phyloP scores from a whole-genome alignment of 495 filamentous ascomycete species.

The Neurospora sp. region DNA sequence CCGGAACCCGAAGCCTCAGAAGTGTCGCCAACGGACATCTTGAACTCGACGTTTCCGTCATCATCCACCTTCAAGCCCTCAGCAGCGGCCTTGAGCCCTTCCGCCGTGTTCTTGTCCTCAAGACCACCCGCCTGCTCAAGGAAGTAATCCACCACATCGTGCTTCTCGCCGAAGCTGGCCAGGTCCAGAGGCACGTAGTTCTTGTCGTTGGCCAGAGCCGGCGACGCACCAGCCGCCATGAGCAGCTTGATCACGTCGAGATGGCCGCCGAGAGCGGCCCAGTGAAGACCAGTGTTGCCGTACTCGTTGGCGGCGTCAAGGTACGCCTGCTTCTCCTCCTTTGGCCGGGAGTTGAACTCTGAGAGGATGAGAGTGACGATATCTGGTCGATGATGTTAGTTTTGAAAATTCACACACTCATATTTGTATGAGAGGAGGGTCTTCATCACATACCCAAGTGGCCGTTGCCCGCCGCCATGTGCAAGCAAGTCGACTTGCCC shows the following conservation, averaged over 20 bases:
- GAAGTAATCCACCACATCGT: slow-evolving; percentile 57
- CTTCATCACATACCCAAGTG: slow-evolving; percentile 49
- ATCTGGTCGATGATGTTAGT: slow-evolving; percentile 16
- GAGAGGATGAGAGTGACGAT: slow-evolving; percentile 30
- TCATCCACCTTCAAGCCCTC: slow-evolving; percentile 19
- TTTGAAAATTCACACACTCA: not conserved
- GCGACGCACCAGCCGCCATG: slow-evolving; percentile 52
- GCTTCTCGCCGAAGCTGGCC: slow-evolving; percentile 63
- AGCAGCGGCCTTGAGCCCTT: slow-evolving; percentile 19
- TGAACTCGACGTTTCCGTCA: slow-evolving; percentile 8
- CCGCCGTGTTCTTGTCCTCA: slow-evolving; percentile 39
- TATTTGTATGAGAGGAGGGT: not conserved
- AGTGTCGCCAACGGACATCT: not conserved
- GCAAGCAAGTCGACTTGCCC: slow-evolving; percentile 63
- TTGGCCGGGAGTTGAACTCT: slow-evolving; percentile 22
- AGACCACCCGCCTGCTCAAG: slow-evolving; percentile 45
- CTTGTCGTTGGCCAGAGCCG: slow-evolving; percentile 62
- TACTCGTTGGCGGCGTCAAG: slow-evolving; percentile 63
- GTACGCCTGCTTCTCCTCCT: slow-evolving; percentile 31
- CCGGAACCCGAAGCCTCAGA: not conserved
- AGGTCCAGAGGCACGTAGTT: slow-evolving; percentile 82
- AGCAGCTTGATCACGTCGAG: slow-evolving; percentile 68
- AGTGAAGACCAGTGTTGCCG: slow-evolving; percentile 86
- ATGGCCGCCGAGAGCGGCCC: slow-evolving; percentile 84
- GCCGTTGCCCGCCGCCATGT: slow-evolving; percentile 87